Evolutionary conservation across 1,284 basidiomycete species (phyloP).

Genomic region (Rhodotorula sp.): DNA sequence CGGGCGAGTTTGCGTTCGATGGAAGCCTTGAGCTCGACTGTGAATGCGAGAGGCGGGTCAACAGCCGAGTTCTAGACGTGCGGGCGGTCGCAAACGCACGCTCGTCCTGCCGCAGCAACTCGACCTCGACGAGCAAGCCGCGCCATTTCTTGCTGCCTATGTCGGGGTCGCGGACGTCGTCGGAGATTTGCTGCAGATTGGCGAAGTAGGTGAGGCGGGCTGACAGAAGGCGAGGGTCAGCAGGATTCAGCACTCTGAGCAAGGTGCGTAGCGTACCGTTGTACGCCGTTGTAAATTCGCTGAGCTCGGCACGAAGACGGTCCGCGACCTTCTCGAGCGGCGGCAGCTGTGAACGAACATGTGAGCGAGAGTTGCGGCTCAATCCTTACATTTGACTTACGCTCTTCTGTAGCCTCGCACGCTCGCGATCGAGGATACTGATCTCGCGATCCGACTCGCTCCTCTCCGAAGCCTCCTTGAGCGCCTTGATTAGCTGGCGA

Average conservation of each 20-base stretch:
- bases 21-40: conserved; percentile 12
- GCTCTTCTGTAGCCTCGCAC: conserved; percentile 1
- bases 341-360: not conserved
- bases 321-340: conserved; percentile 39
- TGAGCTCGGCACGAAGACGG: conserved; percentile 33
- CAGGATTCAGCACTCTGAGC: too few species aligned
- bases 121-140: conserved; percentile 26
- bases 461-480: conserved; percentile 25
- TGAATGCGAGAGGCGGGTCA: not conserved
- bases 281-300: conserved; percentile 30
- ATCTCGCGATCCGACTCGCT: conserved; percentile 5
- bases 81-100: not conserved
- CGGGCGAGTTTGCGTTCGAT: conserved; percentile 20
- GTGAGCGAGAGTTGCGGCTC: not conserved
- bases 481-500: conserved; percentile 16
- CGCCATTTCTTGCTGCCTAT: conserved; percentile 19
- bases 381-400: too few species aligned
- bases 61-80: too few species aligned
- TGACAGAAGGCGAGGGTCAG: not conserved
- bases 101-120: conserved; percentile 17
- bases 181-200: conserved; percentile 35
- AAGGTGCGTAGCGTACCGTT: conserved; percentile 22
- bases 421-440: conserved; percentile 20
- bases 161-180: conserved; percentile 33
- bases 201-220: conserved; percentile 38